These are phyloP conservation scores for Ganoderma lingzhi DNA, from an alignment of 1,284 basidiomycete genomes.

Conservation along the genomic window DNA sequence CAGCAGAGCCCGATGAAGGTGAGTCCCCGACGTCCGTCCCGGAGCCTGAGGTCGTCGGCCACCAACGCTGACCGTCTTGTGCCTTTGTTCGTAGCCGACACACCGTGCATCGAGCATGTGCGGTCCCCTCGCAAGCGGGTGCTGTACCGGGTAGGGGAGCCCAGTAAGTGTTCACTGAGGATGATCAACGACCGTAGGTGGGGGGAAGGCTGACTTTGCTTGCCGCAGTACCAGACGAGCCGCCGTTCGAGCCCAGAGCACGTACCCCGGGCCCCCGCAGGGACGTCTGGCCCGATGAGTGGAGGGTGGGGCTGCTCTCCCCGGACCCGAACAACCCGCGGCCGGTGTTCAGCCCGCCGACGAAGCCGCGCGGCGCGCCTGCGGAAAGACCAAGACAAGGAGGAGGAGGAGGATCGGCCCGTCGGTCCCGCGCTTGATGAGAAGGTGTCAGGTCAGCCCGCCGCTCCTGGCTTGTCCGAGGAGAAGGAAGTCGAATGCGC, in stretches of 20 bases:
- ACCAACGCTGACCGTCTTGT: neutral
- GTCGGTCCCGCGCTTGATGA: too few relatives aligned
- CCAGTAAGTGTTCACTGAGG: neutral
- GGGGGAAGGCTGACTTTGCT: neutral
- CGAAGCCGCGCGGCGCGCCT: neutral
- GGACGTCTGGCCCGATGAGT: neutral
- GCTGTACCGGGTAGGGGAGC: neutral
- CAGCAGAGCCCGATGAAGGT: neutral
- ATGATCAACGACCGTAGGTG: too few relatives aligned
- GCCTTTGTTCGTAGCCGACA: neutral
- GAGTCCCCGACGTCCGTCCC: neutral
- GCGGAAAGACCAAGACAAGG: neutral
- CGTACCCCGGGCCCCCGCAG: neutral
- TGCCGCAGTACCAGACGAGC: neutral
- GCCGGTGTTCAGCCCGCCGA: neutral
- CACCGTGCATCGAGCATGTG: neutral
- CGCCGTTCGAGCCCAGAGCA: neutral
- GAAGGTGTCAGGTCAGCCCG: neutral
- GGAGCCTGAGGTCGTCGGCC: neutral
- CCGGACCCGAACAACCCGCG: slow-evolving; percentile 2
- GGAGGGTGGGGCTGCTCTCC: slow-evolving; percentile 1
- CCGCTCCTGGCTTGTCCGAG: neutral
- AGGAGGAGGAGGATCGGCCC: neutral
- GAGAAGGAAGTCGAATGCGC: neutral
- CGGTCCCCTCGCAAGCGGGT: neutral